Conservation (phyloP, 352 stramenopile species). For the Phytophthora hibernalis region DNA sequence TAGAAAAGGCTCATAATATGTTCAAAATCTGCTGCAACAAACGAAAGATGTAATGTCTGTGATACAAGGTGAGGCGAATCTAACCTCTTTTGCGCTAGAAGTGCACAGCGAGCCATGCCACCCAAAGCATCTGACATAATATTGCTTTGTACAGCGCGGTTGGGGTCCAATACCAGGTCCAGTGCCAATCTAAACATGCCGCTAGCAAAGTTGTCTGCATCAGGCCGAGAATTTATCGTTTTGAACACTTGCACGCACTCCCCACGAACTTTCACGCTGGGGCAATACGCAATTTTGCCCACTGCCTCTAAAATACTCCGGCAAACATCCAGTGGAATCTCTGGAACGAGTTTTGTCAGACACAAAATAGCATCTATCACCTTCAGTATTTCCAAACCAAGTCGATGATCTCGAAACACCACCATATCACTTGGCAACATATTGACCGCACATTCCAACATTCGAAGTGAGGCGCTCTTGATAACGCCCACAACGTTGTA, state of each 20-base stretch:
- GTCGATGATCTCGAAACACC: constrained; percentile 24
- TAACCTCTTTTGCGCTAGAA: constrained; percentile 24
- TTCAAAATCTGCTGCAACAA: constrained; percentile 55
- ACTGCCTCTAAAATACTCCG: constrained; percentile 15
- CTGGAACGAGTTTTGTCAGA: constrained; percentile 7
- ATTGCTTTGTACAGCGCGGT: constrained; percentile 7
- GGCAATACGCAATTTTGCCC: constrained; percentile 10
- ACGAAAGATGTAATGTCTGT: constrained; percentile 37
- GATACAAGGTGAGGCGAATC: constrained; percentile 1
- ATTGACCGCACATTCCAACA: constrained; percentile 31
- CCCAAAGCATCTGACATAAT: constrained; percentile 18
- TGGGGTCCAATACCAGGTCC: constrained; percentile 36
- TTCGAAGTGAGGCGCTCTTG: constrained; percentile 19
- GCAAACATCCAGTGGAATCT: constrained; percentile 25
- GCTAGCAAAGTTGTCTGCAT: constrained; percentile 20
- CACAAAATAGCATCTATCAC: constrained; percentile 30
- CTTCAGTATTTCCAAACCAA: constrained; percentile 29
- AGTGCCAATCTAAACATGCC: constrained; percentile 24
- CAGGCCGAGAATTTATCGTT: constrained; percentile 15
- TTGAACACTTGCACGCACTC: constrained; percentile 37
- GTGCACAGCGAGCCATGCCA: constrained; percentile 25
- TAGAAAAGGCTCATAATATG: constrained; percentile 47
- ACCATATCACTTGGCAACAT: constrained; percentile 22
- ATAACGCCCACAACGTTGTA: constrained; percentile 15
- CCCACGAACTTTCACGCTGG: constrained; percentile 32